These are phyloP conservation scores for Liquidambar formosana DNA, from an alignment of 164 flowering plant genomes.

Conservation along the genomic window DNA sequence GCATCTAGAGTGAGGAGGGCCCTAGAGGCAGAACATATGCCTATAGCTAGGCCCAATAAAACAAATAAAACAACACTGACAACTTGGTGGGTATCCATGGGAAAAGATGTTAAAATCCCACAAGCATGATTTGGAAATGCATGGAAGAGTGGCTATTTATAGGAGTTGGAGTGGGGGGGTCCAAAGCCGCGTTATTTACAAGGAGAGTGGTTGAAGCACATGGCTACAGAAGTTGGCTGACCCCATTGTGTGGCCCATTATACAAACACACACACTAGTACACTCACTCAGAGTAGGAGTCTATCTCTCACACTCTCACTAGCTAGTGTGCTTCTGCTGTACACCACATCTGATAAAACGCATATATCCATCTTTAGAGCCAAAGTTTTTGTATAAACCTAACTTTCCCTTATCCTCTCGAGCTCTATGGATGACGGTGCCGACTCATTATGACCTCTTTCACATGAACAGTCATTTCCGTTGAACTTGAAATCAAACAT, in stretches of 20 bases:
- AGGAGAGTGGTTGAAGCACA: constrained; percentile 25
- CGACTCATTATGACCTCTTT: too few species aligned
- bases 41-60: constrained; percentile 24
- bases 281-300: not conserved
- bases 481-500: too few species aligned
- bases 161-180: constrained; percentile 13
- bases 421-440: too few species aligned
- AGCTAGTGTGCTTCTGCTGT: constrained; percentile 34
- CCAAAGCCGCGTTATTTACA: constrained; percentile 4
- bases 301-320: not conserved
- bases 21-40: constrained; percentile 34
- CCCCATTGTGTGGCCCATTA: constrained; percentile 7
- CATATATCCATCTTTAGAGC: too few species aligned
- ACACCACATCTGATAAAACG: constrained; percentile 12
- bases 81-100: constrained; percentile 28
- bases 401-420: too few species aligned
- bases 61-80: constrained; percentile 19
- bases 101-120: not conserved
- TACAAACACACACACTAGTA: constrained; percentile 3
- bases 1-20: constrained; percentile 22
- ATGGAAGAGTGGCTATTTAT: constrained; percentile 24
- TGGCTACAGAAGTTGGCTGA: constrained; percentile 6
- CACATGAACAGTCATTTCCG: too few species aligned
- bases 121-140: constrained; percentile 6
- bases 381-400: too few species aligned